A percentile compares a stretch with the other conserved stretches of the same genome.
phyloP scores from a whole-genome alignment of 2,329 filamentous ascomycete genomes.

The Exophiala viscosa region DNA sequence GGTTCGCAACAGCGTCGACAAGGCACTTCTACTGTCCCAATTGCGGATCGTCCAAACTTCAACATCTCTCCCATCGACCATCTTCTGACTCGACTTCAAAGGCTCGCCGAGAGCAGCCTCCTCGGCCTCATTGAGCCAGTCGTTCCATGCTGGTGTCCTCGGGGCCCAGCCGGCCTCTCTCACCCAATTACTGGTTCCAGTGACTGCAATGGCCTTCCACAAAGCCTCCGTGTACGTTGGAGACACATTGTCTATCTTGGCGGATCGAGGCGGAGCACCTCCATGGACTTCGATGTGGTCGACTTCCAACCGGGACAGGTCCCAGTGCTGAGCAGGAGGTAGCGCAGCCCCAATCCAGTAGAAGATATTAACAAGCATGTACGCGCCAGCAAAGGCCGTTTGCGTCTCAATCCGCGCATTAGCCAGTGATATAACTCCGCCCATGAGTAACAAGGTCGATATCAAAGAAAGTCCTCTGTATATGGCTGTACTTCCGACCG shows the following conservation, averaged over 20 bases:
- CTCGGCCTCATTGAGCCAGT: slow-evolving; percentile 40
- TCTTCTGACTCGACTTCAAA: slow-evolving; percentile 12
- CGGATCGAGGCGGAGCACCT: slow-evolving; percentile 22
- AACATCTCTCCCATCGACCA: slow-evolving; percentile 20
- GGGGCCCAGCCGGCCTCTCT: slow-evolving; percentile 39
- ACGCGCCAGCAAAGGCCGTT: slow-evolving; percentile 48
- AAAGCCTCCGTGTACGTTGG: slow-evolving; percentile 46
- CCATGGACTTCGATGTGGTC: slow-evolving; percentile 26
- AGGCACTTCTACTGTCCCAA: slow-evolving; percentile 26
- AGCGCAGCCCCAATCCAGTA: slow-evolving; percentile 53
- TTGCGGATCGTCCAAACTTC: slow-evolving; percentile 29
- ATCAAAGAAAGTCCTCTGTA: slow-evolving; percentile 49
- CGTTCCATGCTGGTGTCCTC: slow-evolving; percentile 39
- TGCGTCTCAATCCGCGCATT: slow-evolving; percentile 48
- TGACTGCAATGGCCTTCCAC: slow-evolving; percentile 48
- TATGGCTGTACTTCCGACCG: slow-evolving; percentile 36
- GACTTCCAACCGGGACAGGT: slow-evolving; percentile 44
- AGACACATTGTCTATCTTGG: slow-evolving; percentile 33
- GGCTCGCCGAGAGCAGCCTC: slow-evolving; percentile 26
- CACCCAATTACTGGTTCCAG: slow-evolving; percentile 44
- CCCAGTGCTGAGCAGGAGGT: slow-evolving; percentile 47
- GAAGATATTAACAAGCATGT: slow-evolving; percentile 48
- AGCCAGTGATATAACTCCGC: slow-evolving; percentile 50
- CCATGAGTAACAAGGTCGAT: slow-evolving; percentile 51
- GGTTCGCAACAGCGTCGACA: slow-evolving; percentile 26